Base-by-base conservation (phyloP, 371 early-diverging fungal genomes). In the Quaeritorhiza haematococci region DNA sequence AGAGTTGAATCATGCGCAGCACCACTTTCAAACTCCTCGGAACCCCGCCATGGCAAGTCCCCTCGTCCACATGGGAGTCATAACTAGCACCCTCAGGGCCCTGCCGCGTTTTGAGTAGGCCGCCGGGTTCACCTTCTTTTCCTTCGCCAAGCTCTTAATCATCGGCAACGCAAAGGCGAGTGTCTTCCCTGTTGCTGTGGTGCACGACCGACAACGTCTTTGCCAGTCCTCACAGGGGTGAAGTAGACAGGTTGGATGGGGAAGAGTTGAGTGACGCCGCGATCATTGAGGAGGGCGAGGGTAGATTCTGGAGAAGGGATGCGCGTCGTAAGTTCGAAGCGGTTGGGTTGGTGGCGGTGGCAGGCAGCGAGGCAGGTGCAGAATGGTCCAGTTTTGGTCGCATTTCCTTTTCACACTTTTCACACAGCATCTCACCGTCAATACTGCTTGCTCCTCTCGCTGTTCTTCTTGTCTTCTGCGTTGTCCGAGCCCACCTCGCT, bases 101-200 rank as follows among this genome's bases (percentile, higher is more conserved):
- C 92, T 84, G 28, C 92, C 90, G 56, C 85, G 82, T 45, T 57
- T 68, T 30, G 21, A 62, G 58, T 65, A 68, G 2, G 42, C 51
- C 10, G 30, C 53, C 4, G 61, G 63, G 33, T 61, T 63, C 27
- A 65, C 74, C 27, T 15, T 41, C 5, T 59, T 56, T 17, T 86
- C 80, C 63, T 74, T 67, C 46, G 86, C 78, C 57, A 92, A 68
- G 34, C 72, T 72, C 72, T 94, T 92, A 56, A 89, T 58, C 83
- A 92, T 89, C 17, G 94, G 94, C 43, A 94, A 75, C 24, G 90
- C 79, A 71, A 93, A 95, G 10, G 93, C 93, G 45, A 93, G 75
- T 0, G 94, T 94, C 70, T 55, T 94, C 58, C 96, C 96, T 0
- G 93, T 93, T 64, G 98, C 99, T 3, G 99, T 99, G 93, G 85